phyloP scores from a whole-genome alignment of 331 rosid genomes.

The Quercus tomentella region DNA sequence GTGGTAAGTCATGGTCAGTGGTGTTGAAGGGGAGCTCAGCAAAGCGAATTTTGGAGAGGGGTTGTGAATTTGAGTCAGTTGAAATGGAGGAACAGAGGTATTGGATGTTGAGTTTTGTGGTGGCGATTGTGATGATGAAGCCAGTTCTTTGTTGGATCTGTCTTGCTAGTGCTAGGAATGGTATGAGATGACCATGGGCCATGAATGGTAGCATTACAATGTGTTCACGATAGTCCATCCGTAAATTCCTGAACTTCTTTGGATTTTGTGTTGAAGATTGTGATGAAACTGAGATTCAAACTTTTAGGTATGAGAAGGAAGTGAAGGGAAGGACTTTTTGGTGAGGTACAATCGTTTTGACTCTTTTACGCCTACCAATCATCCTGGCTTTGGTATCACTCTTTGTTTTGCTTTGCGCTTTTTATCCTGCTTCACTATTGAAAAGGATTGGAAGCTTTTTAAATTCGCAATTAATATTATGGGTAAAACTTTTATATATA shows the following conservation, averaged over 20 bases:
- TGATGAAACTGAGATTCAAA: not conserved
- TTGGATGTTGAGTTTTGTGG: constrained; percentile 30
- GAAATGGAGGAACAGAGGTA: constrained; percentile 25
- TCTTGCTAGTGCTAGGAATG: constrained; percentile 36
- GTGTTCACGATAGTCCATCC: constrained; percentile 12
- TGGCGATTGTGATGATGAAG: constrained; percentile 29
- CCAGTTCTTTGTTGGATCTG: constrained; percentile 17
- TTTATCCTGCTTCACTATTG: too few relatives aligned
- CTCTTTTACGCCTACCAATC: too few relatives aligned
- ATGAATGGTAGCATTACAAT: constrained; percentile 41
- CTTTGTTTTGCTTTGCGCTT: too few relatives aligned
- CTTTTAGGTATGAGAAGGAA: too few relatives aligned
- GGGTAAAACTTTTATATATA: too few relatives aligned
- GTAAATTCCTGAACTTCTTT: not conserved
- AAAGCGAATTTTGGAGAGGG: constrained; percentile 12
- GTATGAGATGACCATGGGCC: constrained; percentile 48
- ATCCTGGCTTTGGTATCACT: too few relatives aligned
- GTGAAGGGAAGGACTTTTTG: too few relatives aligned
- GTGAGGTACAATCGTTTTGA: too few relatives aligned
- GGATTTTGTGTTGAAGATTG: not conserved
- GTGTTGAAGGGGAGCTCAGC: constrained; percentile 22
- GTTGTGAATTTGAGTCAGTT: not conserved
- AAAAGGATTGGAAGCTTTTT: too few relatives aligned
- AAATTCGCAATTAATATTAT: too few relatives aligned
- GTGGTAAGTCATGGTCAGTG: constrained; percentile 24